Evolutionary conservation across 2,329 filamentous ascomycete species (phyloP), one percentile per base, ranked within the genome.

Genomic region (Lachnellula arida): DNA sequence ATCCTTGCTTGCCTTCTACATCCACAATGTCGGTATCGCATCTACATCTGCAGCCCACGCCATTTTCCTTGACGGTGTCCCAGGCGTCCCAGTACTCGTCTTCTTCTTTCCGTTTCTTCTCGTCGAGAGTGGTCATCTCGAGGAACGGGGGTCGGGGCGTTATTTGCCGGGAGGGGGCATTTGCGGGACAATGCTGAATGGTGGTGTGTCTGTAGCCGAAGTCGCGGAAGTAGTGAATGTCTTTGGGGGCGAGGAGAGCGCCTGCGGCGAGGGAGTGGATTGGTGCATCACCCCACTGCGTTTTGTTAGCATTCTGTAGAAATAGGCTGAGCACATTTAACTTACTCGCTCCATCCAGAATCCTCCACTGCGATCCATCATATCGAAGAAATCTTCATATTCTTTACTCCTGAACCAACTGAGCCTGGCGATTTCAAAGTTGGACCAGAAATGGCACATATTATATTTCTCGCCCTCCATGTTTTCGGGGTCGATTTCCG

Each of bases 371-470:
- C 87, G 86, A 71, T 99, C 94, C 93, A 99, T 97, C 88, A 96
- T 95, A 68, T 97, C 80, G 73, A 99, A 99, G 73, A 99, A 99
- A 63, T 97, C 94, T 66, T 96, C 88, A 71, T 99, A 99, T 70
- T 91, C 89, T 75, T 96, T 93, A 78, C 92, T 97, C 65, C 94
- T 85, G 82, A 97, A 97, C 85, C 91, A 99, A 75, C 90, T 88
- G 59, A 99, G 81, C 57, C 86, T 85, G 14, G 94, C 94, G 75
- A 99, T 99, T 74, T 99, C 94, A 65, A 99, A 99, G 73, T 99
- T 99, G 73, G 91, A 96, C 94, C 94, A 99, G 78, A 97, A 99
- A 78, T 99, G 94, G 72, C 94, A 99, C 94, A 99, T 99, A 76
- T 99, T 99, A 80, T 99, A 99, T 67, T 86, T 89, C 73, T 99